Base-by-base conservation (phyloP, 2,329 filamentous ascomycete genomes). In the Neonectria sp. region DNA sequence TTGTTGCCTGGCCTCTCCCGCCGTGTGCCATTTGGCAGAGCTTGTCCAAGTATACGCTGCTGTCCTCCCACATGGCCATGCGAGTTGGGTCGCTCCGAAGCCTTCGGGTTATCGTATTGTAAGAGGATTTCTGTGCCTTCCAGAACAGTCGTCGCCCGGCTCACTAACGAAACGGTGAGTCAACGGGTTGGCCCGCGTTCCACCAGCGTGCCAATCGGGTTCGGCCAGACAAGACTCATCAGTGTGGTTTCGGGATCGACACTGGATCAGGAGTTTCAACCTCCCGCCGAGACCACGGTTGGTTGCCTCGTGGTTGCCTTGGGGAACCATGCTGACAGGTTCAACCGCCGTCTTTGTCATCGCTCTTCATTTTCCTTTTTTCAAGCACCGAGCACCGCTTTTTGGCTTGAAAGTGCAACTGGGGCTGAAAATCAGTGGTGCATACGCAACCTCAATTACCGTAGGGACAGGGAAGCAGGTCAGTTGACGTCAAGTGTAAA, bases 261-360 rank as follows among this genome's bases (percentile, higher is more conserved):
- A 43, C 35, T 49, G 51, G 21, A 27, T 45, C 60, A 46, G 51
- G 21, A 46, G 40, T 40, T 62, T 62, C 60, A 62, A 62, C 60
- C 52, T 52, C 35, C 43, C 60, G 43, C 29, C 6, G 21, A 6
- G 24, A 40, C 13, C 9, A 31, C 33, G 52, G 52, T 56, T 62
- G 52, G 52, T 56, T 62, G 60, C 52, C 60, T 62, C 43, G 11
- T 15, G 40, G 60, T 4, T 33, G 60, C 60, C 52, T 62, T 27
- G 60, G 43, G 60, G 60, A 62, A 33, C 52, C 27, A 13, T 52
- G 27, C 49, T 40, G 37, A 40, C 37, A 40, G 37, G 4, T 40
- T 40, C 37, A 40, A 40, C 37, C 29, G 31, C 29, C 15, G 11
- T 5, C 3, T 21, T 52, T 24, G 29, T 33, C 49, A 33, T 13